These are phyloP conservation scores for Cutaneotrichosporon daszewskae DNA, from an alignment of 1,284 basidiomycete species.

Conservation along the genomic window DNA sequence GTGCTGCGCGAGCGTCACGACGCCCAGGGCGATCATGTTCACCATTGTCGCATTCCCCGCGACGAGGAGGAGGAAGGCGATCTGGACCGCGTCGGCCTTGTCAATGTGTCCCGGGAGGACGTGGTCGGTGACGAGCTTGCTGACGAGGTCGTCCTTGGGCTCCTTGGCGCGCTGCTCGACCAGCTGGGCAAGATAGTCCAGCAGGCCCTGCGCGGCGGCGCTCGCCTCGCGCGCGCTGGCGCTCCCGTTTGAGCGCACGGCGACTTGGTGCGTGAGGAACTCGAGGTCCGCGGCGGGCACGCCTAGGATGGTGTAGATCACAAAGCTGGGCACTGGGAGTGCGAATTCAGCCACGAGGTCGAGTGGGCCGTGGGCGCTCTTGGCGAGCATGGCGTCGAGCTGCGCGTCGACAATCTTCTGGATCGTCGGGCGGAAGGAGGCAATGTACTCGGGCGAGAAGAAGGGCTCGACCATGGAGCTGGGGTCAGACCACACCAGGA, in stretches of 20 bases:
- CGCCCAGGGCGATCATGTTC: slow-evolving; percentile 13
- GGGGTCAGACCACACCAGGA: not conserved
- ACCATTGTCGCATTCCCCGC: slow-evolving; percentile 14
- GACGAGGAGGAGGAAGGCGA: slow-evolving; percentile 14
- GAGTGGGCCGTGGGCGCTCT: not conserved
- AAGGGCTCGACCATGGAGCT: slow-evolving; percentile 7
- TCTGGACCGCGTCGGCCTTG: slow-evolving; percentile 9
- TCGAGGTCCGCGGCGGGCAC: slow-evolving; percentile 12
- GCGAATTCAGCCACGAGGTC: slow-evolving; percentile 11
- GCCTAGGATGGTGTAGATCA: slow-evolving; percentile 14
- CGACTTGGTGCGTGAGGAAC: slow-evolving; percentile 8
- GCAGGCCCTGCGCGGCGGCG: slow-evolving; percentile 1
- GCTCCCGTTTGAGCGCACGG: slow-evolving; percentile 9
- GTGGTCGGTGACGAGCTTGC: slow-evolving; percentile 1
- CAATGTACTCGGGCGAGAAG: slow-evolving; percentile 6
- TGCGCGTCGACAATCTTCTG: slow-evolving; percentile 4
- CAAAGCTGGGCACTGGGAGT: slow-evolving; percentile 8
- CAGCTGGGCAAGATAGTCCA: slow-evolving; percentile 6
- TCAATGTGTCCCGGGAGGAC: slow-evolving; percentile 3
- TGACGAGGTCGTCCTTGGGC: slow-evolving; percentile 10
- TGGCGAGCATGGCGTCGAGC: slow-evolving; percentile 7
- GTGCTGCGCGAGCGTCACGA: slow-evolving; percentile 9
- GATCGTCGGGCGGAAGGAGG: slow-evolving; percentile 5
- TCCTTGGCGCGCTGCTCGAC: slow-evolving; percentile 4
- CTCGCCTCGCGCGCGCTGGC: slow-evolving; percentile 6